Evolutionary conservation across 257 asterid species (phyloP).

Genomic region (Galeopsis tetrahit): DNA sequence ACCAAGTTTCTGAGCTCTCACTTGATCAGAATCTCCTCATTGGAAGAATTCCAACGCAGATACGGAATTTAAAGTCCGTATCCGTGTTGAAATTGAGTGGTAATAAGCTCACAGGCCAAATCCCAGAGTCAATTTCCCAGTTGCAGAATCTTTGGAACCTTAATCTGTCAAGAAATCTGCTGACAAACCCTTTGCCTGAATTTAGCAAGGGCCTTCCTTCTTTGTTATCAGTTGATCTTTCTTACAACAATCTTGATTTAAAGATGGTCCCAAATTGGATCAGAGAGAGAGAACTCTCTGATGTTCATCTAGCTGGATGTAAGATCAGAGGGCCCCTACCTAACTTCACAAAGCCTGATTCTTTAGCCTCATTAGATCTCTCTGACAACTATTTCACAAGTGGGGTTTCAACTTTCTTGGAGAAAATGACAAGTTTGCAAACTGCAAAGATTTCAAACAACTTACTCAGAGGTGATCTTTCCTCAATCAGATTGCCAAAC

Average conservation of each 20-base stretch:
- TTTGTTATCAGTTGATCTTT: conserved; percentile 73
- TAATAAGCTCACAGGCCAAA: conserved; percentile 70
- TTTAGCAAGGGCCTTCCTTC: conserved; percentile 62
- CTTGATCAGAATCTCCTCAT: conserved; percentile 68
- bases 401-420: conserved; percentile 65
- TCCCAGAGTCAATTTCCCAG: conserved; percentile 71
- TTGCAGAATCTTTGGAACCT: conserved; percentile 77
- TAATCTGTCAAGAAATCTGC: conserved; percentile 67
- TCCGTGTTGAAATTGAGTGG: conserved; percentile 60
- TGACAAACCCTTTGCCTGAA: conserved; percentile 71
- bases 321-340: conserved; percentile 75
- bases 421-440: conserved; percentile 59
- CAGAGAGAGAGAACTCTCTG: conserved; percentile 64
- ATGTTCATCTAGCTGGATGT: conserved; percentile 76
- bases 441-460: conserved; percentile 68
- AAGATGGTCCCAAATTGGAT: conserved; percentile 78
- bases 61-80: conserved; percentile 69
- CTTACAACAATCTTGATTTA: conserved; percentile 66
- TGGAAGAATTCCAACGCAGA: conserved; percentile 67
- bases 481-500: conserved; percentile 62
- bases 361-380: conserved; percentile 70
- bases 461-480: conserved; percentile 55
- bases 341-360: conserved; percentile 67
- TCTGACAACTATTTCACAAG: conserved; percentile 69
- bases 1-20: conserved; percentile 66